A percentile compares a stretch with the other conserved stretches of the same genome.
Evolutionary conservation across 768 basidiomycete genomes (phyloP).

Genomic region (Rhizopogon rudus): DNA sequence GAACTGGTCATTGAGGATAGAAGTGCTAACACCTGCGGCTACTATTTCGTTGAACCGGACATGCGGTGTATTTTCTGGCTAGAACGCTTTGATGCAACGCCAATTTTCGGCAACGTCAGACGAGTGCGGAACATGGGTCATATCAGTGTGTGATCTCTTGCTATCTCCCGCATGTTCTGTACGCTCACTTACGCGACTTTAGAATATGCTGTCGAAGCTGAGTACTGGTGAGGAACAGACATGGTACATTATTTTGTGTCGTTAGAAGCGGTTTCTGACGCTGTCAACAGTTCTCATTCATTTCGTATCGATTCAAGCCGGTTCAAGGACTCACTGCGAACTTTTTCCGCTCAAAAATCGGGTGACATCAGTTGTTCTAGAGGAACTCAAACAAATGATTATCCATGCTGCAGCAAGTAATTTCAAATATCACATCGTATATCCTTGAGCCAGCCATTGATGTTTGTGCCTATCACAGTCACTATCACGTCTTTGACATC

Average conservation of each 20-base stretch:
- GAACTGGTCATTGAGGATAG: conserved; percentile 25
- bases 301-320: background rate
- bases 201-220: conserved; percentile 15
- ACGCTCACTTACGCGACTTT: background rate
- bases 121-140: conserved; percentile 34
- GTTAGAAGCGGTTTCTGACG: background rate
- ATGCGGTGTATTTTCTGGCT: conserved; percentile 43
- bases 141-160: conserved; percentile 29
- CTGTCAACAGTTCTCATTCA: background rate
- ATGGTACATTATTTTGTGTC: background rate
- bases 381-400: background rate
- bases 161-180: background rate
- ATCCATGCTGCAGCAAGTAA: conserved; percentile 13
- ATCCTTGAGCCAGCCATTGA: background rate
- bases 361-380: background rate
- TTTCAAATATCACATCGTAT: conserved; percentile 8
- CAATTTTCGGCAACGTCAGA: conserved; percentile 29
- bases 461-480: conserved; percentile 22
- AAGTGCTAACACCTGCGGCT: conserved; percentile 19
- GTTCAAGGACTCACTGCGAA: conserved; percentile 1
- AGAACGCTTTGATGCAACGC: conserved; percentile 28
- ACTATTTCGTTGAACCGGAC: conserved; percentile 43
- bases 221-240: conserved; percentile 16
- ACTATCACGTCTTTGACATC: conserved; percentile 32
- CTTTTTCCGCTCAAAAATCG: background rate